Base-by-base conservation (phyloP, 208 protist genomes). In the Borovskyia barvae region DNA sequence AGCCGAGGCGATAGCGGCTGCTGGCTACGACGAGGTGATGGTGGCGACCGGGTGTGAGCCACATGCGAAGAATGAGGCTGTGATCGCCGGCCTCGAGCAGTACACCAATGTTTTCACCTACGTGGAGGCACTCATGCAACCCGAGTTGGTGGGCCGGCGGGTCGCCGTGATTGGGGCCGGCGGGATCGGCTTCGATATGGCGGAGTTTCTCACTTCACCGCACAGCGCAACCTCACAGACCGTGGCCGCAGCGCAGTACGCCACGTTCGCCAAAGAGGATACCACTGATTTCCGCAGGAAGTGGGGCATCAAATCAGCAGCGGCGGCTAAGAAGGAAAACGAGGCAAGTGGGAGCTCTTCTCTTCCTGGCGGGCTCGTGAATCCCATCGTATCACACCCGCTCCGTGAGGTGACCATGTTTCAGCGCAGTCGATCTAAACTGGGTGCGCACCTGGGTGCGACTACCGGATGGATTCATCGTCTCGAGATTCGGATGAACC, bases 161-260 rank as follows among this genome's bases (percentile, higher is more conserved):
- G 93, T 97, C 17, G 93, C 91, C 5, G 64, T 97, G 46, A 91
- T 97, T 50, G 93, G 93, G 37, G 84, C 83, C 17, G 93, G 93
- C n/a, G 93, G 90, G 41, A 97, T 97, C 58, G 93, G 93, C 35
- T 97, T 96, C 66, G 93, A 97, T 74, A 82, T 96, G 54, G 62
- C 87, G 7, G 77, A 91, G 62, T 97, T 92, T 58, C 72, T 97
- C 52, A 74, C 55, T 12, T 65, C 47, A 12, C 29, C 62, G 39
- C 37, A 66, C 30, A 65, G 47, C 61, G 28, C 60, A 36, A 67
- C 55, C 0, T 33, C 51, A 0, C 42, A 59, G 26, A 66, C 76
- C 43, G 60, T 67, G 25, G 42, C 42, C 11, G 63, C 56, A 56
- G 63, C 63, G 33, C 49, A 72, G 47, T 39, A 71, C 26, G 28